Base-by-base conservation (phyloP, 352 stramenopile genomes). In the Phytophthora constricta region DNA sequence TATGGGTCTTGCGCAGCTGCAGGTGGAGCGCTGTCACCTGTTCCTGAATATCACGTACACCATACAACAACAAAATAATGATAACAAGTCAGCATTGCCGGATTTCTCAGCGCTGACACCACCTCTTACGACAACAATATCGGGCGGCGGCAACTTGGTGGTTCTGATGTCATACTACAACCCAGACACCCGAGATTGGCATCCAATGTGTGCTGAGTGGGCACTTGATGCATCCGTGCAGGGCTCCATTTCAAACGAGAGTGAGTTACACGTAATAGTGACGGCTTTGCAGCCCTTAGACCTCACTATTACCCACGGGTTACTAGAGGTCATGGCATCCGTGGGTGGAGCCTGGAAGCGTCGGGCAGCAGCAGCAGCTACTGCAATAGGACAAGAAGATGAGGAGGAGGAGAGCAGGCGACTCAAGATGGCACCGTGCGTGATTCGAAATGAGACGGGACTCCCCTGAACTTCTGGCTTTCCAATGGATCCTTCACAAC, bases 131-230 rank as follows among this genome's bases (percentile, higher is more conserved):
- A 91, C 80, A 17, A 77, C 76, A 13, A 72, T 93, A 37, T 93
- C 87, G 37, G 87, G 87, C 45, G 83, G 86, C 20, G 86, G 86
- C 3, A 80, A 71, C 22, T 63, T 95, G 13, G 73, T 87, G 1
- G 79, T 87, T 25, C 58, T 89, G 33, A 77, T 91, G 39, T 86
- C 84, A 11, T 94, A 95, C 54, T 94, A 93, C 53, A 95, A 93
- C 48, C 87, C 87, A 14, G 84, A 94, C 28, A 92, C 83, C 26
- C 84, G 87, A 14, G 74, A 86, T 42, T 95, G 87, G 87, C 87
- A 95, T 46, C 81, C 86, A 17, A 87, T 95, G 82, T 91, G 86
- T 27, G 80, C 79, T 2, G 86, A 93, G 43, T 95, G 87, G 87
- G 74, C 72, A 13, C 60, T 95, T 5, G 84, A 92, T 22, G 58